Evolutionary conservation across 305 asterid genomes (phyloP).

Genomic region (Stenogyne calaminthoides): DNA sequence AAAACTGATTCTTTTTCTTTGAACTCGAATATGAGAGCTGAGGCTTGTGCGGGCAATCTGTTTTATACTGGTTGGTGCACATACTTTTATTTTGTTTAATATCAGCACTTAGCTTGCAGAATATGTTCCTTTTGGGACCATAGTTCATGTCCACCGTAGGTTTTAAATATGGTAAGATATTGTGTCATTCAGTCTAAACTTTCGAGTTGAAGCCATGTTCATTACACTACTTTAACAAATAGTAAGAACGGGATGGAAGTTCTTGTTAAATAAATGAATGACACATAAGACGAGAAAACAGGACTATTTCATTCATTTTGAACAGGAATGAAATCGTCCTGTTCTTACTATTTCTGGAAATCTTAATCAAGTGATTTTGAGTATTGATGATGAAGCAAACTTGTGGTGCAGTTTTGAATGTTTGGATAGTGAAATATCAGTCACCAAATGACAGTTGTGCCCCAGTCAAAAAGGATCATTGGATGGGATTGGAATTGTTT

Average conservation of each 20-base stretch:
- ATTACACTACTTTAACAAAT: not conserved
- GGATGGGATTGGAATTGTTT: not conserved
- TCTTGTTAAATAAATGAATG: not conserved
- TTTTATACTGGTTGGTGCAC: slow-evolving; percentile 30
- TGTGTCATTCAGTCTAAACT: slow-evolving; percentile 11
- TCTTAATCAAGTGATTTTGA: not conserved
- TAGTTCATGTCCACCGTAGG: slow-evolving; percentile 27
- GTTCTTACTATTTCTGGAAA: not conserved
- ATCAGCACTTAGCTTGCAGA: slow-evolving; percentile 19
- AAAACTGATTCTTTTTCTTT: not conserved
- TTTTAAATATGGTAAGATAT: slow-evolving; percentile 24
- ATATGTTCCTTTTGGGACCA: slow-evolving; percentile 52
- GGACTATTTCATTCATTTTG: too few relatives aligned
- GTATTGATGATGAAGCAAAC: not conserved
- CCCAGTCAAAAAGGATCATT: not conserved
- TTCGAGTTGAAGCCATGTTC: not conserved
- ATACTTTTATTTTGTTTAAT: not conserved
- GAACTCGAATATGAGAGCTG: not conserved
- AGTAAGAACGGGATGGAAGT: not conserved
- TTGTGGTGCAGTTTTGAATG: not conserved
- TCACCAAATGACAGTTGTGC: not conserved
- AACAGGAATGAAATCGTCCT: too few relatives aligned
- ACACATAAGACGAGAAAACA: too few relatives aligned
- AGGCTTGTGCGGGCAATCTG: not conserved
- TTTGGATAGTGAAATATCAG: not conserved